Percentiles rank a stretch among this genome's conserved stretches.
phyloP scores from a whole-genome alignment of 805 yeast species.

The Wickerhamiella alocasiicola region DNA sequence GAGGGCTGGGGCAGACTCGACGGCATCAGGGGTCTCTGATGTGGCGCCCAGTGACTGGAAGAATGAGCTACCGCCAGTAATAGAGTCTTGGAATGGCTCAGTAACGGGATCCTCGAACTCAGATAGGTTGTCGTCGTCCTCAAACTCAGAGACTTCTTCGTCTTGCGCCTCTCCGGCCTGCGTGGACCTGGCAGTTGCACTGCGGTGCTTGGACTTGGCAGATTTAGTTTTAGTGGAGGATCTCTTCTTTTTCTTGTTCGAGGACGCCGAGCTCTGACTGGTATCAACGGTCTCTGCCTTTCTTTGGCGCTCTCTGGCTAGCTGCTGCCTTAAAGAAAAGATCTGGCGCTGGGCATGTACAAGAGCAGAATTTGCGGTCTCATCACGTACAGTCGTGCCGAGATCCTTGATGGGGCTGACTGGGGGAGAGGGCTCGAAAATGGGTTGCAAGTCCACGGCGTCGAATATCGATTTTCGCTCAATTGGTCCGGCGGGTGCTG shows the following conservation, averaged over 20 bases:
- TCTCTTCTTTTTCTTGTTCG: not conserved
- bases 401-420: slow-evolving; percentile 8
- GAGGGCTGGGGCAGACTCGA: not conserved
- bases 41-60: not conserved
- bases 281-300: not conserved
- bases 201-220: slow-evolving; percentile 3
- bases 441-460: slow-evolving; percentile 4
- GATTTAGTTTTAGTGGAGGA: not conserved
- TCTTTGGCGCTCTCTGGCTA: not conserved
- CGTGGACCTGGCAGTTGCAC: not conserved
- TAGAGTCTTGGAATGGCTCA: not conserved
- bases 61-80: not conserved
- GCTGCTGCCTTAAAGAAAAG: slow-evolving; percentile 1
- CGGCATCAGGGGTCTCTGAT: not conserved
- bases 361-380: slow-evolving; percentile 1
- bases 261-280: not conserved
- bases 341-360: slow-evolving; percentile 7
- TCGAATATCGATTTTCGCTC: slow-evolving; percentile 3
- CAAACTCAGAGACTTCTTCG: slow-evolving; percentile 6
- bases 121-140: not conserved
- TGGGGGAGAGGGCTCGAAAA: not conserved
- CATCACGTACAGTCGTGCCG: slow-evolving; percentile 3
- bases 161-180: not conserved
- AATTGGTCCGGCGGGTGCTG: not conserved
- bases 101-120: slow-evolving; percentile 21